A percentile compares a stretch with the other conserved stretches of the same genome.
These are phyloP conservation scores for Phytophthora melonis DNA, from an alignment of 352 stramenopile species.

Conservation along the genomic window DNA sequence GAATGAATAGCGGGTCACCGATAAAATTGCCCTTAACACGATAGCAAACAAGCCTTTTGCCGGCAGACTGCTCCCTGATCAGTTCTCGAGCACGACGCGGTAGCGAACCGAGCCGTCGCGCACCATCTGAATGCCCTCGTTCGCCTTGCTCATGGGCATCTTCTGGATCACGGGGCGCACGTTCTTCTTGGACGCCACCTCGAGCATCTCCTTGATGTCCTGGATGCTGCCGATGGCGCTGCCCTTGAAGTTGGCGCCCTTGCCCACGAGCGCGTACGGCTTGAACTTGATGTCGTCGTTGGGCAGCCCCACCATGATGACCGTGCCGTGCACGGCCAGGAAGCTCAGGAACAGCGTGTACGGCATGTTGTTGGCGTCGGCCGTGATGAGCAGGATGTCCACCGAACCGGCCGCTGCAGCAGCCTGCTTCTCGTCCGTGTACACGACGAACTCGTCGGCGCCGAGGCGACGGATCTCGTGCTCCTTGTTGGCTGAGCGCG, in stretches of 20 bases:
- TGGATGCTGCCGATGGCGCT: slow-evolving; percentile 80
- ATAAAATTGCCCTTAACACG: too few species aligned
- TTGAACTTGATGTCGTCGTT: slow-evolving; percentile 68
- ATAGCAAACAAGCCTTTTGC: too few species aligned
- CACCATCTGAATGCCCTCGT: slow-evolving; percentile 53
- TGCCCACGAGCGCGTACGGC: slow-evolving; percentile 54
- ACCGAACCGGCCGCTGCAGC: slow-evolving; percentile 40
- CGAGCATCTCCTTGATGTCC: slow-evolving; percentile 87
- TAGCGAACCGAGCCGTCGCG: slow-evolving; percentile 50
- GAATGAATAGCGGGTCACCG: too few species aligned
- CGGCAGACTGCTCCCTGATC: too few species aligned
- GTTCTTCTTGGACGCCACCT: slow-evolving; percentile 47
- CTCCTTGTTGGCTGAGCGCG: slow-evolving; percentile 77
- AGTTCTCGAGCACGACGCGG: slow-evolving; percentile 20
- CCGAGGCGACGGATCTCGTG: slow-evolving; percentile 58
- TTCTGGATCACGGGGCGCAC: slow-evolving; percentile 50
- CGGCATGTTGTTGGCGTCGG: slow-evolving; percentile 61
- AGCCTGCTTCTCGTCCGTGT: slow-evolving; percentile 47
- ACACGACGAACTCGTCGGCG: slow-evolving; percentile 40
- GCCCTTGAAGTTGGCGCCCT: slow-evolving; percentile 58
- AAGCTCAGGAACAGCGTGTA: too few species aligned
- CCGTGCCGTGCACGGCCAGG: slow-evolving; percentile 47
- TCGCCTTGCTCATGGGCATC: slow-evolving; percentile 52
- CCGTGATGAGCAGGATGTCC: slow-evolving; percentile 80
- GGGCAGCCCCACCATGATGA: slow-evolving; percentile 72